Conservation (phyloP, 768 basidiomycete species). For the Boletus coccyginus region DNA sequence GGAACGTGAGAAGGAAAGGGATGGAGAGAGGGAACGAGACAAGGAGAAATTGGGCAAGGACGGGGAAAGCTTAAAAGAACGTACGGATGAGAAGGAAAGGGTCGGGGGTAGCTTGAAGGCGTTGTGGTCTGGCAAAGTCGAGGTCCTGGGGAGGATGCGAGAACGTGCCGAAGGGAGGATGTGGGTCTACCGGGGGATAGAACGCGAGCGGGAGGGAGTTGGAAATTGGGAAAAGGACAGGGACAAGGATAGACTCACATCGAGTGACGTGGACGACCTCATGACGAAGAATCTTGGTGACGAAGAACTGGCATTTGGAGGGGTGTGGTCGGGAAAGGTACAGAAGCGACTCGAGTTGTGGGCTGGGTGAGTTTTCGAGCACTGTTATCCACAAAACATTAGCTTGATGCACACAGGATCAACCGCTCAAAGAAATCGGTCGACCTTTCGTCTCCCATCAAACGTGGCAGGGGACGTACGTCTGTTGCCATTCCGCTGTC, state of each 20-base stretch:
- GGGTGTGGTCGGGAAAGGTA: conserved; percentile 41
- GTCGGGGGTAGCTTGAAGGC: conserved; percentile 32
- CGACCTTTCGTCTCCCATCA: conserved; percentile 26
- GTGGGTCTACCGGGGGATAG: conserved; percentile 5
- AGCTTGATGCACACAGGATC: conserved; percentile 24
- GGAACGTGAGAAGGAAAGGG: conserved; percentile 37
- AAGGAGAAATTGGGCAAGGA: conserved; percentile 37
- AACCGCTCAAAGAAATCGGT: conserved; percentile 34
- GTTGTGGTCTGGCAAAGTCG: conserved; percentile 34
- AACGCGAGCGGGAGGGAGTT: conserved; percentile 30
- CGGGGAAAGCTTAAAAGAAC: conserved; percentile 32
- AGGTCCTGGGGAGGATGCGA: conserved; percentile 26
- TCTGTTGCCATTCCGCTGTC: conserved; percentile 31
- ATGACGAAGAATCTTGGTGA: conserved; percentile 24
- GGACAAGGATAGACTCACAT: conserved; percentile 28
- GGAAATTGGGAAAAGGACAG: conserved; percentile 19
- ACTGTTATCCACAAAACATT: background rate
- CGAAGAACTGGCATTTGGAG: conserved; percentile 33
- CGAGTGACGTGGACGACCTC: conserved; percentile 31
- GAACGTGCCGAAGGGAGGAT: conserved; percentile 27
- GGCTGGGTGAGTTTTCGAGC: conserved; percentile 39
- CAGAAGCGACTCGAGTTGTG: conserved; percentile 49
- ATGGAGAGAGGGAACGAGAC: conserved; percentile 31
- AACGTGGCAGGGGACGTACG: conserved; percentile 17
- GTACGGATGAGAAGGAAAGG: conserved; percentile 34